These are phyloP conservation scores for Brettanomyces naardenensis DNA, from an alignment of 805 yeast genomes.

Conservation along the genomic window DNA sequence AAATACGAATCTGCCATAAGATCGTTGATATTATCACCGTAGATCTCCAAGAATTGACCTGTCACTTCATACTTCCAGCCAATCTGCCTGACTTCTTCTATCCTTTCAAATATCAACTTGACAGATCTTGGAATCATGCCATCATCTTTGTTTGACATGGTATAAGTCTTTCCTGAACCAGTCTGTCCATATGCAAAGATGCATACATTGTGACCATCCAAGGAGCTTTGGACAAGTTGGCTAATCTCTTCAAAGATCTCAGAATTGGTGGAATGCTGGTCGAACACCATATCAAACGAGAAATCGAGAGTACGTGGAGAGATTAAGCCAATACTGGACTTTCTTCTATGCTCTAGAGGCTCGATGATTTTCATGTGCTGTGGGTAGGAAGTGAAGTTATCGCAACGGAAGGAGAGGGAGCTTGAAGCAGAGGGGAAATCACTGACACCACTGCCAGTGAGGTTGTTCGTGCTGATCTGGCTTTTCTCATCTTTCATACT, in stretches of 20 bases:
- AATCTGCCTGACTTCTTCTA: slow-evolving; percentile 35
- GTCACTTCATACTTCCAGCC: slow-evolving; percentile 58
- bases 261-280: slow-evolving; percentile 40
- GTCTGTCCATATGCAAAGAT: slow-evolving; percentile 97
- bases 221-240: slow-evolving; percentile 74
- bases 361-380: slow-evolving; percentile 1
- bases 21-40: slow-evolving; percentile 77
- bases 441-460: too few species aligned
- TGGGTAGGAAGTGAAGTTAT: too few species aligned
- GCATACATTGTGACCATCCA: slow-evolving; percentile 88
- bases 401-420: too few species aligned
- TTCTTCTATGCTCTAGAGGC: too few species aligned
- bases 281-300: slow-evolving; percentile 74
- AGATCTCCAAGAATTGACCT: slow-evolving; percentile 84
- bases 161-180: slow-evolving; percentile 88
- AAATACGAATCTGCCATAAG: slow-evolving; percentile 33
- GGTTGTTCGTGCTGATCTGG: too few species aligned
- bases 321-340: too few species aligned
- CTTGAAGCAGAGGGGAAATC: too few species aligned
- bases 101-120: slow-evolving; percentile 55
- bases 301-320: slow-evolving; percentile 32
- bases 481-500: too few species aligned
- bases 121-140: slow-evolving; percentile 83
- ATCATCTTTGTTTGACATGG: slow-evolving; percentile 66
- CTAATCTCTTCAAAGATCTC: slow-evolving; percentile 79